Conservation (phyloP, 2,329 filamentous ascomycete genomes). For the Alternaria sp. region DNA sequence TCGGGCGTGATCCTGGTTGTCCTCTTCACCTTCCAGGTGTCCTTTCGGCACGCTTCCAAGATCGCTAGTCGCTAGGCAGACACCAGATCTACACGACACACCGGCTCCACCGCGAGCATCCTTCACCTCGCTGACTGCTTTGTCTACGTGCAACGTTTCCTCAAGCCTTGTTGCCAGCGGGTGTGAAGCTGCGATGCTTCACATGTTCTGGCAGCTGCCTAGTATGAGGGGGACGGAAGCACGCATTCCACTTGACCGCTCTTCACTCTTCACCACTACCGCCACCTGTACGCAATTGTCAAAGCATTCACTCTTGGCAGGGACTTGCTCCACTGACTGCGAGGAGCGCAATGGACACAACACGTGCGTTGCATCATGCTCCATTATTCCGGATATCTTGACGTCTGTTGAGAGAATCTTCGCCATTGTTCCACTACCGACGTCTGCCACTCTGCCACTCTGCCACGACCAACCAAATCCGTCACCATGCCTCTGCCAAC, state of each 20-base stretch:
- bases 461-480: background rate
- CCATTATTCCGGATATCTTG: background rate
- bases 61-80: constrained; percentile 12
- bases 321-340: background rate
- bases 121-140: constrained; percentile 15
- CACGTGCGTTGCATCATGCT: background rate
- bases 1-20: background rate
- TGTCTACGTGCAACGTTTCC: constrained; percentile 16
- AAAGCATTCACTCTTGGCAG: background rate
- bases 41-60: constrained; percentile 11
- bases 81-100: constrained; percentile 7
- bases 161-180: background rate
- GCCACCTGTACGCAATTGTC: background rate
- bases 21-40: constrained; percentile 15
- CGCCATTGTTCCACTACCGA: background rate
- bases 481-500: background rate
- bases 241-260: background rate
- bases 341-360: background rate
- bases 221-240: background rate
- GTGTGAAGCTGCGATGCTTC: background rate
- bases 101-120: constrained; percentile 3
- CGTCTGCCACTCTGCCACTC: background rate
- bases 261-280: background rate
- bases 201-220: background rate
- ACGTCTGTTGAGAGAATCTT: background rate